Percentiles rank a stretch among this genome's conserved stretches.
Conservation (phyloP, 2,329 filamentous ascomycete genomes). For the Nemania sp. region DNA sequence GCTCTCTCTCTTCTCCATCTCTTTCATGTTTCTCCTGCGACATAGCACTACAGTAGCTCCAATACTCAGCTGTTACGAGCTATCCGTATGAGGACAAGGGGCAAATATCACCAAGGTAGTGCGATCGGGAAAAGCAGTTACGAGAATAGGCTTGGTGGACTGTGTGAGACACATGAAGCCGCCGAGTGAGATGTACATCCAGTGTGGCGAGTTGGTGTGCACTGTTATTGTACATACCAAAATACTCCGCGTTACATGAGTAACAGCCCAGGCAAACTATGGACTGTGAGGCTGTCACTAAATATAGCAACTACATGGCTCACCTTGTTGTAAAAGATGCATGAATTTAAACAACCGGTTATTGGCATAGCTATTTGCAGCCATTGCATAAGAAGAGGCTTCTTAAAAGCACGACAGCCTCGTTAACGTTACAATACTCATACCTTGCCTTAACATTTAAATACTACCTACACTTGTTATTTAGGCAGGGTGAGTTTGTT, state of each 20-base stretch:
- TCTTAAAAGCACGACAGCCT: too few species aligned
- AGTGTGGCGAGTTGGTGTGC: not conserved
- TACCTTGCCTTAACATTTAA: too few species aligned
- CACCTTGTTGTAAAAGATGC: too few species aligned
- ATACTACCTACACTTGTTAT: too few species aligned
- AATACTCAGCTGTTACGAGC: not conserved
- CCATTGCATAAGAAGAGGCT: too few species aligned
- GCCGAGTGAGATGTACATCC: not conserved
- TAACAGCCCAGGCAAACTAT: not conserved
- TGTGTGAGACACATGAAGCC: constrained; percentile 7
- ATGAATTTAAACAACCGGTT: too few species aligned
- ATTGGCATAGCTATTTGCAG: too few species aligned
- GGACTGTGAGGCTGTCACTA: too few species aligned
- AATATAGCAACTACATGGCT: too few species aligned
- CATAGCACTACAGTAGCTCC: not conserved
- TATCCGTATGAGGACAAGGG: constrained; percentile 1
- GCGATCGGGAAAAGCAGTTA: constrained; percentile 7
- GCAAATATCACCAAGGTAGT: constrained; percentile 4
- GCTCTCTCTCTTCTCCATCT: not conserved
- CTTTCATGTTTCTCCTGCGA: not conserved
- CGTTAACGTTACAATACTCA: too few species aligned
- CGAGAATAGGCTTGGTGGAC: not conserved
- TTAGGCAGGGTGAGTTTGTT: too few species aligned
- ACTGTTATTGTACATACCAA: constrained; percentile 6
- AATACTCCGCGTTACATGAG: not conserved